phyloP scores from a whole-genome alignment of 257 asterid genomes.

The Orobanche coerulescens region DNA sequence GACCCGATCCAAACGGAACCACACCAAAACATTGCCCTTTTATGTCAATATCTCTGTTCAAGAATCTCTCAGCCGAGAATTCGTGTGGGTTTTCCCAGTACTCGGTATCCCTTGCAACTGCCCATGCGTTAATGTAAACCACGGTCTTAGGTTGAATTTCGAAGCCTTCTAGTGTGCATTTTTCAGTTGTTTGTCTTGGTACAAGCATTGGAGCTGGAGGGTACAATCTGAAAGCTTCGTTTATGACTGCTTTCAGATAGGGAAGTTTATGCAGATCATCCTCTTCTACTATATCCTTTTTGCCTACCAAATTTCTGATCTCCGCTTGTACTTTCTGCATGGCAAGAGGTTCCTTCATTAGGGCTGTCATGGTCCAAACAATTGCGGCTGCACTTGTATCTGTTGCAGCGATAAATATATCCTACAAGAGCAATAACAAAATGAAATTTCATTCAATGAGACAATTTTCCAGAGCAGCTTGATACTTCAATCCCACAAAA shows the following conservation, averaged over 20 bases:
- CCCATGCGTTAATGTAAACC: slow-evolving; percentile 24
- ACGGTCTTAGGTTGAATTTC: slow-evolving; percentile 12
- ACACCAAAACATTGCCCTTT: slow-evolving; percentile 22
- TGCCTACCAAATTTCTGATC: slow-evolving; percentile 5
- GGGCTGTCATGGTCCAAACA: slow-evolving; percentile 20
- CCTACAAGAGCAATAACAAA: not conserved
- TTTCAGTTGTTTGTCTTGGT: slow-evolving; percentile 17
- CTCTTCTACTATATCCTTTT: slow-evolving; percentile 14
- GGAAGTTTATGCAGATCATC: slow-evolving; percentile 11
- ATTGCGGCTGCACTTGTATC: slow-evolving; percentile 19
- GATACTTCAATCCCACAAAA: too few species aligned
- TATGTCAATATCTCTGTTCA: slow-evolving; percentile 9
- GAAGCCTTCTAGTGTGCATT: slow-evolving; percentile 15
- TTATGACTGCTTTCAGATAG: slow-evolving; percentile 13
- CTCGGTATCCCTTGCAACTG: slow-evolving; percentile 20
- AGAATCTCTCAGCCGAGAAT: slow-evolving; percentile 20
- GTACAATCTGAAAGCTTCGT: slow-evolving; percentile 15
- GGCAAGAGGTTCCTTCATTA: slow-evolving; percentile 2
- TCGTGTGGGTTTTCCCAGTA: slow-evolving; percentile 24
- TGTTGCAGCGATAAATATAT: slow-evolving; percentile 14
- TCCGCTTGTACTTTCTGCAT: slow-evolving; percentile 14
- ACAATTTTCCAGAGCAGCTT: too few species aligned
- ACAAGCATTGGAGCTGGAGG: slow-evolving; percentile 21
- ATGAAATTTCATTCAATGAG: too few species aligned
- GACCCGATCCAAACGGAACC: slow-evolving; percentile 25